phyloP scores from a whole-genome alignment of 495 filamentous ascomycete species.

The Penicillium ucsense region DNA sequence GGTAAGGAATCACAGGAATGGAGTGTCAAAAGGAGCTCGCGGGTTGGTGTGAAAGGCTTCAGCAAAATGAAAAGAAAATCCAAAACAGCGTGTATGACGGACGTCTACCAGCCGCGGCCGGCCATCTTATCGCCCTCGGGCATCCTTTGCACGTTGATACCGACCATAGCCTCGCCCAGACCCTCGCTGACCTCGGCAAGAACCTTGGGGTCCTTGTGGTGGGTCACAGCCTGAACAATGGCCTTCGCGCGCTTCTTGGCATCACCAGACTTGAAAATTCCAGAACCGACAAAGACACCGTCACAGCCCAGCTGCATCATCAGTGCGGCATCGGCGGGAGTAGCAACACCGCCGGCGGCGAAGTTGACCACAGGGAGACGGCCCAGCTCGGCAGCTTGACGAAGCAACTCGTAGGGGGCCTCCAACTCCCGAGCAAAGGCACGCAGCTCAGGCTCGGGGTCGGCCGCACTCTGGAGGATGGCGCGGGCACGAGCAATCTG shows the following conservation, averaged over 20 bases:
- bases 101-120: constrained; percentile 69
- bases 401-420: constrained; percentile 64
- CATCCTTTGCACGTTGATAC: constrained; percentile 73
- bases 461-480: constrained; percentile 46
- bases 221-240: constrained; percentile 88
- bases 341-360: constrained; percentile 92
- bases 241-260: constrained; percentile 78
- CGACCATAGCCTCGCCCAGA: constrained; percentile 92
- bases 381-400: constrained; percentile 76
- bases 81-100: not conserved
- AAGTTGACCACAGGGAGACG: constrained; percentile 96
- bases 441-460: constrained; percentile 65
- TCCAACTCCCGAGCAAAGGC: constrained; percentile 74
- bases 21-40: no score
- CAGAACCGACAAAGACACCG: constrained; percentile 92
- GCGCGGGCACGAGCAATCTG: constrained; percentile 70
- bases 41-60: no score
- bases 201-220: constrained; percentile 78
- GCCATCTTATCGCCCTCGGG: constrained; percentile 71
- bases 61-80: constrained; percentile 2
- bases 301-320: constrained; percentile 99
- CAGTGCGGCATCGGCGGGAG: constrained; percentile 89
- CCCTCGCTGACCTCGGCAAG: constrained; percentile 80
- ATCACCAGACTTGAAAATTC: constrained; percentile 95
- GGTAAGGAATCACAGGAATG: no score